These are phyloP conservation scores for Silene conica DNA, from an alignment of 148 eudicot species.

Conservation along the genomic window DNA sequence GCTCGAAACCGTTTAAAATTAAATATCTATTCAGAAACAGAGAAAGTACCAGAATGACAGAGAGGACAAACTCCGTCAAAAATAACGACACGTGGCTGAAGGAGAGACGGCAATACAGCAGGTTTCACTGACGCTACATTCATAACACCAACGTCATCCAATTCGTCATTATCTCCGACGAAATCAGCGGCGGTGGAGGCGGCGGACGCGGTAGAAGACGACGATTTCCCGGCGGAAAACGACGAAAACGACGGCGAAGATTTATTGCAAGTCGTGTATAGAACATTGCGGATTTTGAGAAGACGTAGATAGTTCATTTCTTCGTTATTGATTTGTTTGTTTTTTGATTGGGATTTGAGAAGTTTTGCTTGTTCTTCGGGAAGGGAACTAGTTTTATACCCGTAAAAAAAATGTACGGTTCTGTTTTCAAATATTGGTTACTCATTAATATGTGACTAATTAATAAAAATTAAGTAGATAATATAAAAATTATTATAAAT, in stretches of 20 bases:
- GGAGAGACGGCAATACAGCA: constrained; percentile 28
- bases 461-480: too few species aligned
- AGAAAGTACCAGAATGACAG: constrained; percentile 58
- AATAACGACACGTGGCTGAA: constrained; percentile 73
- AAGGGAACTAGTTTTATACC: too few species aligned
- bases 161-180: constrained; percentile 18
- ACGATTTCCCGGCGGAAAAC: constrained; percentile 4
- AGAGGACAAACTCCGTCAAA: constrained; percentile 95
- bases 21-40: neutral
- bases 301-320: neutral
- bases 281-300: constrained; percentile 13
- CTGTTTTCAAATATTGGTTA: too few species aligned
- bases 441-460: too few species aligned
- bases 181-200: constrained; percentile 21
- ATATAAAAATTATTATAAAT: too few species aligned
- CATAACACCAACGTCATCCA: constrained; percentile 10
- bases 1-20: neutral
- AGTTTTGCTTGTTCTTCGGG: neutral
- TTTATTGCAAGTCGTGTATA: neutral
- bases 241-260: neutral
- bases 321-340: neutral
- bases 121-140: constrained; percentile 14
- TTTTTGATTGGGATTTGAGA: neutral
- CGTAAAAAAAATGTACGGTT: too few species aligned
- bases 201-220: constrained; percentile 4